Evolutionary conservation across 164 flowering plant genomes (phyloP), one percentile per base, ranked within the genome.

Genomic region (Vitis amurensis): DNA sequence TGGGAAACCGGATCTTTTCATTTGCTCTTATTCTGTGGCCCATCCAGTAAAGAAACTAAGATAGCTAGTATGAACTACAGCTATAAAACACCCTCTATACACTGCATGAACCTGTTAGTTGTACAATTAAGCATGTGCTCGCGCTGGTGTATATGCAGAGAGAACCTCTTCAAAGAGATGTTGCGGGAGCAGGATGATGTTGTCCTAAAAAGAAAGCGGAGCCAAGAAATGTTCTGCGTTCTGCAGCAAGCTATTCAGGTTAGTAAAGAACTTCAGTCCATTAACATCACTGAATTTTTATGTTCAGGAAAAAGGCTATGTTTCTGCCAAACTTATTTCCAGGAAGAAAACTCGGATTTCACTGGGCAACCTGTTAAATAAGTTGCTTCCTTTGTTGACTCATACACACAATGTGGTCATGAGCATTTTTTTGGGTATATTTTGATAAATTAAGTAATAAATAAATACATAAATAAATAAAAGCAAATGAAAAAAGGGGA

Each of bases 201-300:
- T 14, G 71, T 55, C 3, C 52, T 13, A 11, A 74, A 64, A 61
- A 77, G 84, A 75, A 78, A 71, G 56, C 73, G 50, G 11, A 52
- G 68, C 19, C 71, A 50, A 61, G 81, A 81, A 60, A 68, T 71
- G 50, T 69, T 70, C 49, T 47, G 59, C 52, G 75, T 69, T 69
- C 68, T 81, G 63, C 79, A 79, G 57, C 72, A 78, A 64, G 81
- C 84, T 73, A 16, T 75, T 60, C 76, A 77, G 84, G 86, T 83
- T 68, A 66, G 67, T 31, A 13, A 15, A 68, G 3, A 53, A 5
- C 8, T 23, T 29, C 15, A 10, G 15, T 19, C 17, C 47, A 29
- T 53, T 13, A 23, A 17, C 11, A 30, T 29, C 5, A 16, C 53
- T 65, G 23, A 12, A 52, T 65, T 30, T 53, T 48, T 17, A 59